Evolutionary conservation across 2,329 filamentous ascomycete species (phyloP), one percentile per base, ranked within the genome.

Genomic region (Botrytis galanthina): DNA sequence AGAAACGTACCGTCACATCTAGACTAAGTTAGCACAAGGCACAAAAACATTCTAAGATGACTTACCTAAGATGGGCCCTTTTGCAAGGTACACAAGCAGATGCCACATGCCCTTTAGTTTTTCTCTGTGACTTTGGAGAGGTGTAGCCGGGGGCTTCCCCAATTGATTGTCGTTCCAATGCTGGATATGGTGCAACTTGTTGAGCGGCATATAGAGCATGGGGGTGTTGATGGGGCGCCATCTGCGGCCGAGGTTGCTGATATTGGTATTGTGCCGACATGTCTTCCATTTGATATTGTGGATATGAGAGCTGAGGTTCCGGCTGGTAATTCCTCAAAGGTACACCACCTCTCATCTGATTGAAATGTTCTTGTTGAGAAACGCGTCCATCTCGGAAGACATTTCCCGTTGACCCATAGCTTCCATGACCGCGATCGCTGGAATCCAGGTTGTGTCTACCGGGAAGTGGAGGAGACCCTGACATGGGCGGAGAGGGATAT

Each of bases 1-100:
- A 61, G 22, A 78, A 82, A 89, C 89, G 80, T 91, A 91, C 89
- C 87, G 80, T 91, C 89, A 81, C 89, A 91, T 82, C 89, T 90
- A 76, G 68, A 75, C 75, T 44, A 72, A 62, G 80, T 85, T 80
- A 85, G 82, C 74, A 67, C 72, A 42, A 64, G 35, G 51, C 71
- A 48, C 54, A 60, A 32, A 59, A 68, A 74, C 54, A 73, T 72
- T 51, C 35, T 71, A 51, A 69, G 60, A 61, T 39, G 44, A 76
- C 76, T 76, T 75, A 90, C 88, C 89, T 86, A 76, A 96, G 86
- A 87, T 96, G 93, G 54, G 93, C 93, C 82, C 90, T 90, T 81
- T 95, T 95, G 84, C 93, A 96, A 74, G 94, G 93, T 77, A 95
- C 91, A 81, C 93, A 96, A 39, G 93, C 93, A 51, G 92, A 95